Evolutionary conservation across 805 yeast genomes (phyloP).

Genomic region (Blastobotrys robertii): DNA sequence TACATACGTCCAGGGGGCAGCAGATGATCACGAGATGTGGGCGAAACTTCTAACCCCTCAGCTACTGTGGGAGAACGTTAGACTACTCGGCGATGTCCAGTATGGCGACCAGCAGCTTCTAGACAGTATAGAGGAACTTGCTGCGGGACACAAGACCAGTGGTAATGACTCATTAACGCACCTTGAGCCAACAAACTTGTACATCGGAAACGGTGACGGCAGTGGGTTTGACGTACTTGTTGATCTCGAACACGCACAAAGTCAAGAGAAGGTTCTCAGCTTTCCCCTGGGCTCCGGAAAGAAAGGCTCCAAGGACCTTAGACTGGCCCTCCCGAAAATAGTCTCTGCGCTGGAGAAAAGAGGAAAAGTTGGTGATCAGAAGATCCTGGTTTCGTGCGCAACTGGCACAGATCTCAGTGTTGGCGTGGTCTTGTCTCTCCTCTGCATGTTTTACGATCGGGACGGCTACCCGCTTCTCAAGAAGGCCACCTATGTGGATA

Average conservation of each 20-base stretch:
- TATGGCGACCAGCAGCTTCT: slow-evolving; percentile 9
- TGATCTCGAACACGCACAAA: slow-evolving; percentile 10
- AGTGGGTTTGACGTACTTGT: slow-evolving; percentile 7
- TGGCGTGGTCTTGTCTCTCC: slow-evolving; percentile 45
- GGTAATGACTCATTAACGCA: neutral
- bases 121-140: slow-evolving; percentile 7
- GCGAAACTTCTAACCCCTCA: slow-evolving; percentile 43
- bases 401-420: slow-evolving; percentile 58
- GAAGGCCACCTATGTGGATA: slow-evolving; percentile 22
- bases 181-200: slow-evolving; percentile 2
- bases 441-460: slow-evolving; percentile 37
- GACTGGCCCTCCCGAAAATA: slow-evolving; percentile 39
- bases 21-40: slow-evolving; percentile 92
- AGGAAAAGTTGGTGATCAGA: slow-evolving; percentile 7
- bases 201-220: slow-evolving; percentile 1
- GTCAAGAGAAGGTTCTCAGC: slow-evolving; percentile 1
- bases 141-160: neutral
- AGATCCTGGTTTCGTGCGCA: slow-evolving; percentile 46
- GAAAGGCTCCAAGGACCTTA: slow-evolving; percentile 54
- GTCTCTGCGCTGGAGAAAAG: slow-evolving; percentile 21
- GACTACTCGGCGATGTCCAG: slow-evolving; percentile 4
- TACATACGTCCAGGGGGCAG: slow-evolving; percentile 83
- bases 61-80: slow-evolving; percentile 43
- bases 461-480: slow-evolving; percentile 30
- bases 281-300: slow-evolving; percentile 32